Evolutionary conservation across 176 grass and related monocot genomes (phyloP), one percentile per base, ranked within the genome.

Genomic region (Avena insularis): DNA sequence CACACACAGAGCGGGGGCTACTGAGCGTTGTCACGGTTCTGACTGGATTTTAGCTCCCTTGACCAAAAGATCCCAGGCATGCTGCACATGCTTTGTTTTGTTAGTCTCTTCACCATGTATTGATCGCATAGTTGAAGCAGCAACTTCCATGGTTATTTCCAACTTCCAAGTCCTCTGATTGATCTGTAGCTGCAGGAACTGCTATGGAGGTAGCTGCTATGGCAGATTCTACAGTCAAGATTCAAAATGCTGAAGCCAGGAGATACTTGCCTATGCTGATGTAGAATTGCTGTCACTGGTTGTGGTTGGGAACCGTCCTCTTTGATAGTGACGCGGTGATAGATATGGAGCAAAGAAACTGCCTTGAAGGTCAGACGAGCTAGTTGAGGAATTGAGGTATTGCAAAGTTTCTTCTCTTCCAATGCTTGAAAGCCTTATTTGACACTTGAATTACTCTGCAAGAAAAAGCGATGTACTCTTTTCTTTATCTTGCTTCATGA

Each of bases 371-470:
- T 49, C 67, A 75, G 67, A 87, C 38, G 49, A 80, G 27, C 74
- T 65, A 87, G 65, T 53, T 61, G 35, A 84, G 71, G 43, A 63
- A 45, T 75, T 48, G 21, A 66, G 75, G 75, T 69, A 59, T 88
- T 62, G 60, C 20, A 31, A 71, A 82, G n/a, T 88, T 62, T 40
- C 82, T 81, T 91, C 29, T 85, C 71, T 85, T 88, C 70, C 70
- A 87, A 82, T 88, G 86, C 45, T 85, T 70, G 21, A 50, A 51
- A 82, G 51, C 62, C 82, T 88, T 91, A 43, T 70, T 88, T 70
- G 14, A 12, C 86, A 91, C 86, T 91, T 53, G 60, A 85, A 77
- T 85, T 88, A 33, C 43, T 62, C 63, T 71, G 90, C 81, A 91
- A 87, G 89, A 53, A 70, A 21, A 91, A 88, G 82, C 43, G 25